Evolutionary conservation across 441 rosid species (phyloP), one percentile per base, ranked within the genome.

Genomic region (Pelargonium citronellum): DNA sequence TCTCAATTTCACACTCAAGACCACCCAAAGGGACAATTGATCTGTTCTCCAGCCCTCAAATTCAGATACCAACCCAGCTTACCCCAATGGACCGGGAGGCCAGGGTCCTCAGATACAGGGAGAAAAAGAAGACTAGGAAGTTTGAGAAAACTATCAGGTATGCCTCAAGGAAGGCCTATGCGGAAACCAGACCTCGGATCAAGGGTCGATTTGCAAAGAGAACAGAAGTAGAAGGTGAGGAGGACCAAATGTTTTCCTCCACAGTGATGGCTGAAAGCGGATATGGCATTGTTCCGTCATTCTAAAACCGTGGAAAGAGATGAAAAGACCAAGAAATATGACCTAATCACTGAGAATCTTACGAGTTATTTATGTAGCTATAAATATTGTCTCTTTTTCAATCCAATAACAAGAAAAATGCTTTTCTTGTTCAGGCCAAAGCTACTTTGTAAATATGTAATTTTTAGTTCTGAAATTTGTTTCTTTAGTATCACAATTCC

Each of bases 161-260:
- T 76, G 98, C 98, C 49, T 94, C 97, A 12, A 84, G 98, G 80
- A 94, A 94, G 78, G 97, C 98, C 3, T 94, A 94, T 64, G 98
- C 98, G 37, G 98, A 94, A 78, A 85, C 87, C 43, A 84, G 98
- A 68, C 98, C 96, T 11, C 77, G 98, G 34, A 86, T 94, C 84
- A 94, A 91, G 78, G 98, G 98, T 30, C 72, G 96, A 60, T 94
- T 94, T 49, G 97, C 93, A 0, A 94, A 94, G 86, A 87, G 96
- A 75, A 85, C 79, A 2, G 78, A 82, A 16, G 80, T 47, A 11
- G 89, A 85, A 17, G 79, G 81, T 46, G 89, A 87, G 69, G 87
- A 79, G 17, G 92, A 89, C 30, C 91, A 80, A 70, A 75, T 86
- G 69, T 87, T 89, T 73, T 83, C 92, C 13, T 27, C 95, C 66